phyloP scores from a whole-genome alignment of 768 basidiomycete species.

The Gymnopilus dilepis region DNA sequence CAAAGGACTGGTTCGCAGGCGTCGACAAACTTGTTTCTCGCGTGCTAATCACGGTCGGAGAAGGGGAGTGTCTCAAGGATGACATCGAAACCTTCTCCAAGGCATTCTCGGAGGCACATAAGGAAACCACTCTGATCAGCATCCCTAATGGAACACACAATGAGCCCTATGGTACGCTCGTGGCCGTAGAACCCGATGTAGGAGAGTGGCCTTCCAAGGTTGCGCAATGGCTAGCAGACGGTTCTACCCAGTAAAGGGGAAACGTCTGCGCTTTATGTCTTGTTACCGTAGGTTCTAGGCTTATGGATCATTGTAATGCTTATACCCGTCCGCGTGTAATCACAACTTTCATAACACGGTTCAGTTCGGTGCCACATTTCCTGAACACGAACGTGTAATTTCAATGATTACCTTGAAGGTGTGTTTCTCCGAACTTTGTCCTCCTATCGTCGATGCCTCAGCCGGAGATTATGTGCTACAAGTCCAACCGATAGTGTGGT shows the following conservation, averaged over 20 bases:
- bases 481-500: neutral
- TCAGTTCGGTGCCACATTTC: neutral
- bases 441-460: neutral
- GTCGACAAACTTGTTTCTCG: constrained; percentile 36
- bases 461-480: neutral
- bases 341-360: neutral
- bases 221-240: constrained; percentile 28
- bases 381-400: constrained; percentile 2
- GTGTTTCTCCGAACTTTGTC: constrained; percentile 1
- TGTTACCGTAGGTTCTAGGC: neutral
- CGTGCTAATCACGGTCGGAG: constrained; percentile 42
- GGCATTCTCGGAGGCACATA: constrained; percentile 2
- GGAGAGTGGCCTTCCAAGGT: constrained; percentile 27
- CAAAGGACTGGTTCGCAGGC: constrained; percentile 39
- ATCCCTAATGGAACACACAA: constrained; percentile 34
- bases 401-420: neutral
- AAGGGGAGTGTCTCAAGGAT: constrained; percentile 39
- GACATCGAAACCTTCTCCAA: constrained; percentile 31
- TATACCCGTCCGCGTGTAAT: neutral
- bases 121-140: neutral
- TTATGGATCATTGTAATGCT: too few relatives aligned
- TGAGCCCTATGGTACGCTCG: constrained; percentile 36
- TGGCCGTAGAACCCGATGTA: constrained; percentile 20
- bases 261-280: neutral
- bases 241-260: neutral